phyloP scores from a whole-genome alignment of 768 basidiomycete genomes.

The Boletus subcaerulescens region DNA sequence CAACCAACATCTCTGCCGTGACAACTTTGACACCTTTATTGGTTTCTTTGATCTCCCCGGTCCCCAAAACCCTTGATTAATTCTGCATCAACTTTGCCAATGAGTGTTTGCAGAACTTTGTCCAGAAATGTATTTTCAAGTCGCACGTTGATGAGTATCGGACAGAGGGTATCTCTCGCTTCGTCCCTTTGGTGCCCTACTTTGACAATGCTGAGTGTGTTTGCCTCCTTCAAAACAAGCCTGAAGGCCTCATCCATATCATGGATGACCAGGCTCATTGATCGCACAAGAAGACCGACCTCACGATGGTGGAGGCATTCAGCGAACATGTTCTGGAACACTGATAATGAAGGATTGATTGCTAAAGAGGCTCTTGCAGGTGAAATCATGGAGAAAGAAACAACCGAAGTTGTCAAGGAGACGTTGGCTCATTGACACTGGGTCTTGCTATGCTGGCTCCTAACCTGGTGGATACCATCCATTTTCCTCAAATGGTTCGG shows the following conservation, averaged over 20 bases:
- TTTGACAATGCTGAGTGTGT: conserved; percentile 92
- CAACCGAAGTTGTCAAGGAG: conserved; percentile 83
- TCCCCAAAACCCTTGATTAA: conserved; percentile 89
- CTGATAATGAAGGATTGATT: conserved; percentile 65
- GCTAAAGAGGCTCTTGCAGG: conserved; percentile 85
- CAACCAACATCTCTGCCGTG: conserved; percentile 91
- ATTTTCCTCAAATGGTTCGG: conserved; percentile 67
- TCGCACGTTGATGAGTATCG: conserved; percentile 78
- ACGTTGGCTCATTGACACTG: conserved; percentile 77
- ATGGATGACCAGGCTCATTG: conserved; percentile 95
- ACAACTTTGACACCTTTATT: conserved; percentile 90
- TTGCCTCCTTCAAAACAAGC: conserved; percentile 42
- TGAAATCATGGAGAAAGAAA: conserved; percentile 85
- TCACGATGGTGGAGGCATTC: conserved; percentile 93
- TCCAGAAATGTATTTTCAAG: conserved; percentile 68
- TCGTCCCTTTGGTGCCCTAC: conserved; percentile 70
- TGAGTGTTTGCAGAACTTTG: conserved; percentile 83
- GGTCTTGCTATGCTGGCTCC: conserved; percentile 82
- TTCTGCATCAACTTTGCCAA: conserved; percentile 97
- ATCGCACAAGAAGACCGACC: conserved; percentile 85
- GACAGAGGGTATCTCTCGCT: conserved; percentile 71
- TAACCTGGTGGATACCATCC: conserved; percentile 91
- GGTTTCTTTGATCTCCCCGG: conserved; percentile 94
- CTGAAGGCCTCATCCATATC: conserved; percentile 89
- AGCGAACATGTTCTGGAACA: conserved; percentile 89